A percentile compares a stretch with the other conserved stretches of the same genome.
Conservation (phyloP, 2,329 filamentous ascomycete species). For the Aureobasidium sp. region DNA sequence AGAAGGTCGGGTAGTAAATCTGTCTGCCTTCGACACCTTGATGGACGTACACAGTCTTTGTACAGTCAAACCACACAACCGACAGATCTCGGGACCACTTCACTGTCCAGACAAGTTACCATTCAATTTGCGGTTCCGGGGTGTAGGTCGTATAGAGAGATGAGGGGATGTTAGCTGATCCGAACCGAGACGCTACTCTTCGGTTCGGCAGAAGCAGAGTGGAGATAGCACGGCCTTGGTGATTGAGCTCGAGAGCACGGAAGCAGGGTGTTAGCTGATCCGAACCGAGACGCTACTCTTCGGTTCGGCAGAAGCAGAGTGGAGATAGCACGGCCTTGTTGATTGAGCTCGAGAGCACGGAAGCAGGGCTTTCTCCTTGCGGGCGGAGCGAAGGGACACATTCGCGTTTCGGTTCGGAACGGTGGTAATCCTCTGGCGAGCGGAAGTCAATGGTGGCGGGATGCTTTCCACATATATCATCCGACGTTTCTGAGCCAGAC, state of each 20-base stretch:
- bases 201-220: neutral
- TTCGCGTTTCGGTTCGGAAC: neutral
- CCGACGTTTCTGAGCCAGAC: neutral
- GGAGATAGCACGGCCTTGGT: neutral
- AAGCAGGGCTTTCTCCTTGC: neutral
- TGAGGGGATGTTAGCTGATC: too few relatives aligned
- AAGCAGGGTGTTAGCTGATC: neutral
- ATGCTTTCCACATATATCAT: conserved; percentile 3
- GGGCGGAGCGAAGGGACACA: too few relatives aligned
- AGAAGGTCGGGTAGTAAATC: too few relatives aligned
- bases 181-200: neutral
- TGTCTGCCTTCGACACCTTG: neutral
- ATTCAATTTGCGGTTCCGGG: neutral
- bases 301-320: neutral
- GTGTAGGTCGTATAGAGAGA: neutral
- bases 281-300: neutral
- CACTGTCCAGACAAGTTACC: neutral
- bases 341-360: neutral
- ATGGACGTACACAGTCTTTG: neutral
- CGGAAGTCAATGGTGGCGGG: too few relatives aligned
- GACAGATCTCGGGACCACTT: neutral
- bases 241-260: neutral
- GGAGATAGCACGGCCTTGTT: neutral
- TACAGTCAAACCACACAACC: neutral
- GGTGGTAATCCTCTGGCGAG: neutral